These are phyloP conservation scores for Trichoderma pleuroti DNA, from an alignment of 2,329 filamentous ascomycete genomes.

Conservation along the genomic window DNA sequence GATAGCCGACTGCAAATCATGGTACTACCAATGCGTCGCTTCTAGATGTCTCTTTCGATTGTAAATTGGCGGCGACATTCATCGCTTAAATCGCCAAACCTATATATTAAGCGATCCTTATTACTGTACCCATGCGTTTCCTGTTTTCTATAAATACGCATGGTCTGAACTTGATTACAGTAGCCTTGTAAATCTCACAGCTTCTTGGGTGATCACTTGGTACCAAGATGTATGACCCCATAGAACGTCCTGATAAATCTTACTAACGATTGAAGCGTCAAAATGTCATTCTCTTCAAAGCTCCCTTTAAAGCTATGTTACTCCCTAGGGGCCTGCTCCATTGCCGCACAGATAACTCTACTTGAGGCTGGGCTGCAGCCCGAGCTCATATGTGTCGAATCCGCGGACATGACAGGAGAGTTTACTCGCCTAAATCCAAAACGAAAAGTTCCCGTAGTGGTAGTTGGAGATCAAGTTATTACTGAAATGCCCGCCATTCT, in stretches of 20 bases:
- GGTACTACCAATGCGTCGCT: neutral
- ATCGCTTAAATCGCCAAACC: neutral
- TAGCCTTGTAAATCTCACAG: neutral
- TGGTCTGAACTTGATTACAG: neutral
- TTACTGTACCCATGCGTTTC: neutral
- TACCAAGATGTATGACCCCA: neutral
- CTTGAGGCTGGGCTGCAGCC: conserved; percentile 5
- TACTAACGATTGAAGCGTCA: neutral
- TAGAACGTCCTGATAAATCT: neutral
- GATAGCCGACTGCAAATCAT: neutral
- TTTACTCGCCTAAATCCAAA: conserved; percentile 3
- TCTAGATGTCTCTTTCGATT: neutral
- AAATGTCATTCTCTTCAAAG: neutral
- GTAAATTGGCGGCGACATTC: neutral
- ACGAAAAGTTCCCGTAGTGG: neutral
- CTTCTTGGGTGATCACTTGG: neutral
- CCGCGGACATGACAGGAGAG: neutral
- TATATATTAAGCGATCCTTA: neutral
- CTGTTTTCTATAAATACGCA: neutral
- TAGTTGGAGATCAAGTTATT: neutral
- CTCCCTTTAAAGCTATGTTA: neutral
- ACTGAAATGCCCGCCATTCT: conserved; percentile 10
- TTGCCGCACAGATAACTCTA: neutral
- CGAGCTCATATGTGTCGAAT: neutral
- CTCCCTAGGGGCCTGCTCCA: neutral